phyloP scores from a whole-genome alignment of 768 basidiomycete genomes.

The Collybia sordida region DNA sequence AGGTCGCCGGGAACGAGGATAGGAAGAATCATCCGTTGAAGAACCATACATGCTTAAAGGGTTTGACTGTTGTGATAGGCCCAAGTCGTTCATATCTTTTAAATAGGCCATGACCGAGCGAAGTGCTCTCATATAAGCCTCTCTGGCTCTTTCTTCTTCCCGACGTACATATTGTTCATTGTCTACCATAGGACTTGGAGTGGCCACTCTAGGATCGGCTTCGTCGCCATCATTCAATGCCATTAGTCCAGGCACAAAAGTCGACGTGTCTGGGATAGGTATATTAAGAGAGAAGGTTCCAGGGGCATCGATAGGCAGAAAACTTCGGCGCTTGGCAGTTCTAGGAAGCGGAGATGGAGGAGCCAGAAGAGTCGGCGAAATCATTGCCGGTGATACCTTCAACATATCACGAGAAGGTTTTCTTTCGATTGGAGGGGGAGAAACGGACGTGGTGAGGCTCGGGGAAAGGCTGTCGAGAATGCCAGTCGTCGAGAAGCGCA shows the following conservation, averaged over 20 bases:
- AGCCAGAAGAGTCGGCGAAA: slow-evolving; percentile 37
- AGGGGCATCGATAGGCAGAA: slow-evolving; percentile 80
- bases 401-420: slow-evolving; percentile 26
- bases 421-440: slow-evolving; percentile 22
- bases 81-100: slow-evolving; percentile 92
- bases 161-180: slow-evolving; percentile 54
- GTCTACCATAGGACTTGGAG: slow-evolving; percentile 45
- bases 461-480: slow-evolving; percentile 48
- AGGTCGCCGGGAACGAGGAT: slow-evolving; percentile 59
- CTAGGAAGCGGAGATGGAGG: slow-evolving; percentile 46
- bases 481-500: slow-evolving; percentile 73
- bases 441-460: slow-evolving; percentile 27
- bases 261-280: slow-evolving; percentile 60
- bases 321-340: slow-evolving; percentile 77
- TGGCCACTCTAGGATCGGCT: slow-evolving; percentile 28
- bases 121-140: slow-evolving; percentile 77
- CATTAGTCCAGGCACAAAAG: slow-evolving; percentile 54
- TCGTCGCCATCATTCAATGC: slow-evolving; percentile 40
- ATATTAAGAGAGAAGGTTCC: slow-evolving; percentile 52
- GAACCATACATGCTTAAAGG: slow-evolving; percentile 60
- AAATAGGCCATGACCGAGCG: slow-evolving; percentile 95
- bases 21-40: slow-evolving; percentile 40
- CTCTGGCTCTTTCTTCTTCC: slow-evolving; percentile 71
- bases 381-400: slow-evolving; percentile 19
- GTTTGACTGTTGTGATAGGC: slow-evolving; percentile 61